Percentiles rank a stretch among this genome's conserved stretches.
phyloP scores from a whole-genome alignment of 2,329 filamentous ascomycete genomes.

The Epichloe brachyelytri region DNA sequence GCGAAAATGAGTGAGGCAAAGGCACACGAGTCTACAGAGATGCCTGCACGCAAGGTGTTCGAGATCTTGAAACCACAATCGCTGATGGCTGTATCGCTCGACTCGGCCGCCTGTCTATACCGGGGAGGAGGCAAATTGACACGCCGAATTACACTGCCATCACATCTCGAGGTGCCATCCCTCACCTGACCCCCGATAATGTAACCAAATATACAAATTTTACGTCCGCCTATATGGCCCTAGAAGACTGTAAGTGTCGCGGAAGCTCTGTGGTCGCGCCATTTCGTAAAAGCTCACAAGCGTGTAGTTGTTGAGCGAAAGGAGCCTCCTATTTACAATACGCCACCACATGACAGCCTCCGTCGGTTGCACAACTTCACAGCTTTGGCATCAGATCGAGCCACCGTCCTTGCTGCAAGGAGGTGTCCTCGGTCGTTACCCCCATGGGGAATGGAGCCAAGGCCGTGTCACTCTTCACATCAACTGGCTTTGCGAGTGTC shows the following conservation, averaged over 20 bases:
- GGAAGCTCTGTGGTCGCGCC: neutral
- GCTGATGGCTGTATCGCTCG: slow-evolving; percentile 39
- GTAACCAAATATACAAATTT: slow-evolving; percentile 52
- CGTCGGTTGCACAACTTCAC: slow-evolving; percentile 66
- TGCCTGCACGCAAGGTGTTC: slow-evolving; percentile 24
- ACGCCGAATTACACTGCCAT: slow-evolving; percentile 75
- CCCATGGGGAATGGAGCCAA: slow-evolving; percentile 59
- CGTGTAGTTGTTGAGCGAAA: slow-evolving; percentile 40
- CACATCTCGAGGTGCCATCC: slow-evolving; percentile 71
- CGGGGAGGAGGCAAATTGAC: slow-evolving; percentile 49
- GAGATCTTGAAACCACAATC: slow-evolving; percentile 29
- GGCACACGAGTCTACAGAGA: slow-evolving; percentile 10
- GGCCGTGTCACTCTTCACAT: slow-evolving; percentile 67
- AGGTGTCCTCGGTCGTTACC: slow-evolving; percentile 58
- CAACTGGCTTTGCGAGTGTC: slow-evolving; percentile 68
- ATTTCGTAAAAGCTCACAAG: neutral
- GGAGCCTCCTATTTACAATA: slow-evolving; percentile 38
- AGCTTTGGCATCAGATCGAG: slow-evolving; percentile 49
- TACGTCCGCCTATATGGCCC: slow-evolving; percentile 60
- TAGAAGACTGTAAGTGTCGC: slow-evolving; percentile 74
- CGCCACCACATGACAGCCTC: slow-evolving; percentile 19
- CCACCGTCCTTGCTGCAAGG: slow-evolving; percentile 65
- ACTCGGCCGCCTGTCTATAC: slow-evolving; percentile 52
- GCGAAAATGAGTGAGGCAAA: slow-evolving; percentile 16
- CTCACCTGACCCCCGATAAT: slow-evolving; percentile 82